Evolutionary conservation across 2,329 filamentous ascomycete species (phyloP).

Genomic region (Fusarium napiforme): DNA sequence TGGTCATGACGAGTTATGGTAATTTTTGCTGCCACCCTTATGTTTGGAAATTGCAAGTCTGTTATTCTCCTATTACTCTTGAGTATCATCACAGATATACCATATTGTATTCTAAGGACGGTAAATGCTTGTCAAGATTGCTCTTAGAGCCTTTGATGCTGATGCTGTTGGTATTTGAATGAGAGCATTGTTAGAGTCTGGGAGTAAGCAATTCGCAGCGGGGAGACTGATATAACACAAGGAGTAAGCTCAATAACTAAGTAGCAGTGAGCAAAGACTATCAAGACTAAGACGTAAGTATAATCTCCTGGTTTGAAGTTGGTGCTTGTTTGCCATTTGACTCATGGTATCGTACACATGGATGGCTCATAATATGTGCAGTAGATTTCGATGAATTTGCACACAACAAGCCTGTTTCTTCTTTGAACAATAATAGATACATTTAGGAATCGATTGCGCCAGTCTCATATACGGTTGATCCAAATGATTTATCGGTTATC

Average conservation of each 20-base stretch:
- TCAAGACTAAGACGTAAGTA: background rate
- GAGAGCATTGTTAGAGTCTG: background rate
- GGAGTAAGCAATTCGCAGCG: background rate
- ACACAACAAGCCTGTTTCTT: background rate
- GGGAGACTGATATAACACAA: accelerated
- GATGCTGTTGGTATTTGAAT: accelerated
- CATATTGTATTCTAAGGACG: background rate
- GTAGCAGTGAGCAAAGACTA: too few species aligned
- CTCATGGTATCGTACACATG: background rate
- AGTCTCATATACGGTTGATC: background rate
- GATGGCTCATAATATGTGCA: background rate
- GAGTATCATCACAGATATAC: too few species aligned
- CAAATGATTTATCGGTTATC: background rate
- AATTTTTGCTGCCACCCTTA: background rate
- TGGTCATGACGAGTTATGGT: background rate
- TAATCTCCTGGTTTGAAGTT: background rate
- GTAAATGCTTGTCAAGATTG: background rate
- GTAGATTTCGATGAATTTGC: background rate
- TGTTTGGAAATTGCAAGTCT: too few species aligned
- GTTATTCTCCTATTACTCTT: too few species aligned
- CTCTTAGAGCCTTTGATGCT: background rate
- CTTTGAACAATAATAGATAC: background rate
- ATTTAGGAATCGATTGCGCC: background rate
- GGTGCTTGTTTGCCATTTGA: too few species aligned
- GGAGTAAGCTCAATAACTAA: background rate